phyloP scores from a whole-genome alignment of 2,329 filamentous ascomycete genomes.

The Nothophaeocryptopus gaeumannii region DNA sequence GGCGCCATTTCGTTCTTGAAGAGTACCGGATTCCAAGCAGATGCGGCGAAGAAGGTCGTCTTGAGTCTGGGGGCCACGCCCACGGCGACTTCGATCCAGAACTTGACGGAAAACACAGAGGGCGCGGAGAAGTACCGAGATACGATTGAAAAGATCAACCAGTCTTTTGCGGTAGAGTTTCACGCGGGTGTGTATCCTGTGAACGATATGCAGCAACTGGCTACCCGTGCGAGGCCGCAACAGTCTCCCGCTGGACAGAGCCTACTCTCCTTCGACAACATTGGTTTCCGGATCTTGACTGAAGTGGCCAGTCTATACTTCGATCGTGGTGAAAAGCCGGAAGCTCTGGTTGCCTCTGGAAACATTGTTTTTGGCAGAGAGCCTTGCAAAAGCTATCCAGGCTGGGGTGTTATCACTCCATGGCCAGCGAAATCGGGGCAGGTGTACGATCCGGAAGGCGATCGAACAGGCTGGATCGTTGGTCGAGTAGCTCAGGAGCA shows the following conservation, averaged over 20 bases:
- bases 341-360: conserved; percentile 68
- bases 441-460: conserved; percentile 39
- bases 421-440: conserved; percentile 47
- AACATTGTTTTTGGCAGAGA: conserved; percentile 69
- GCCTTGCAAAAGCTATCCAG: conserved; percentile 66
- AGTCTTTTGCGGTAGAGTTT: conserved; percentile 56
- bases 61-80: conserved; percentile 76
- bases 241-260: conserved; percentile 25
- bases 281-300: conserved; percentile 67
- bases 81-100: conserved; percentile 65
- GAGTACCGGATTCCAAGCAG: conserved; percentile 18
- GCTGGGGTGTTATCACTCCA: conserved; percentile 66
- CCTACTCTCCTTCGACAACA: conserved; percentile 50
- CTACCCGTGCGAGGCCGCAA: conserved; percentile 60
- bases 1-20: conserved; percentile 43
- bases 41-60: conserved; percentile 40
- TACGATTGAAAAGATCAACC: conserved; percentile 37
- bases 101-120: conserved; percentile 47
- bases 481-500: conserved; percentile 75
- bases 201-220: conserved; percentile 75
- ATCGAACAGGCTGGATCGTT: conserved; percentile 61
- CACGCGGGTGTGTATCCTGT: conserved; percentile 75
- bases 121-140: conserved; percentile 34
- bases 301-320: conserved; percentile 70
- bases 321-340: conserved; percentile 53